phyloP scores from a whole-genome alignment of 352 stramenopile species.

The Phytophthora colocasiae region DNA sequence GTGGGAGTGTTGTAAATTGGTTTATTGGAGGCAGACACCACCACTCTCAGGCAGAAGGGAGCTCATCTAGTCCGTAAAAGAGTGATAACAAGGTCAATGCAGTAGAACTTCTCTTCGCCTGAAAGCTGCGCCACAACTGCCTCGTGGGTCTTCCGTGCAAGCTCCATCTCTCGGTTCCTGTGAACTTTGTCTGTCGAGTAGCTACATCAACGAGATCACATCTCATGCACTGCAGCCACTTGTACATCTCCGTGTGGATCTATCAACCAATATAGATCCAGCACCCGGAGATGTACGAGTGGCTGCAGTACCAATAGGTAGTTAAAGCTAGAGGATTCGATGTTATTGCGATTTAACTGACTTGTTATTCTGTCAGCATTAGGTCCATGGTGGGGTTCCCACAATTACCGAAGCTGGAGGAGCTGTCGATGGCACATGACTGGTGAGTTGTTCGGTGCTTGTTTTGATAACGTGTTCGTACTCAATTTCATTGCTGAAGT shows the following conservation, averaged over 20 bases:
- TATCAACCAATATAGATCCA: too few relatives aligned
- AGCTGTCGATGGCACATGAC: slow-evolving; percentile 82
- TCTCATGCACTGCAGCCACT: slow-evolving; percentile 71
- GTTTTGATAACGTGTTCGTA: not conserved
- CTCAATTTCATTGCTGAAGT: slow-evolving; percentile 28
- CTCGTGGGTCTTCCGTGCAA: too few relatives aligned
- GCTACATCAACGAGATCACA: slow-evolving; percentile 77
- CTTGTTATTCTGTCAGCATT: slow-evolving; percentile 42
- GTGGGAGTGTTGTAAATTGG: too few relatives aligned
- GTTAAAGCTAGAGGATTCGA: not conserved
- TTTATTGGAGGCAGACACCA: too few relatives aligned
- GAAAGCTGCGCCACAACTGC: too few relatives aligned
- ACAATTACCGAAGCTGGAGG: slow-evolving; percentile 64
- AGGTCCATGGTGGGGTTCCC: slow-evolving; percentile 64
- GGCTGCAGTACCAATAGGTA: too few relatives aligned
- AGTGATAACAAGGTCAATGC: too few relatives aligned
- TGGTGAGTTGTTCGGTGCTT: slow-evolving; percentile 32
- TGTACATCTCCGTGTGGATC: slow-evolving; percentile 69
- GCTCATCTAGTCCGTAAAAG: too few relatives aligned
- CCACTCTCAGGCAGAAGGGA: too few relatives aligned
- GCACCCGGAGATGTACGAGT: too few relatives aligned
- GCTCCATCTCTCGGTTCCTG: too few relatives aligned
- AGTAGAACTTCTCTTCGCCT: too few relatives aligned
- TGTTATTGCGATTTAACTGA: slow-evolving; percentile 2
- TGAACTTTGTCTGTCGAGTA: slow-evolving; percentile 88